Evolutionary conservation across 148 eudicot species (phyloP), one percentile per base, ranked within the genome.

Genomic region (Salicornia ramosissima): DNA sequence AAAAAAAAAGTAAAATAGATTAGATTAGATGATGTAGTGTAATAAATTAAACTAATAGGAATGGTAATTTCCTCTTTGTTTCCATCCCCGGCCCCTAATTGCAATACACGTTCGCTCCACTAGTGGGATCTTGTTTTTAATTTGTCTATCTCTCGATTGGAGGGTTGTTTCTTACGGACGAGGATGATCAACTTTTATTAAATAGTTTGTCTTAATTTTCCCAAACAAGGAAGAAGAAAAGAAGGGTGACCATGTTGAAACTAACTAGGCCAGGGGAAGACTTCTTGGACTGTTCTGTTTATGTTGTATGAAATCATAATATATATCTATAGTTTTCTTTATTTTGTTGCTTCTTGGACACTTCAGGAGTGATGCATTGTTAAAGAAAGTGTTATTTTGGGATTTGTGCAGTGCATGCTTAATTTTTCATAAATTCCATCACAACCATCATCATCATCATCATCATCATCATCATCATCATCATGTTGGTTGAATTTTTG

Each of bases 101-200:
- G n/a, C 39, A 56, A 51, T 67, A 72, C 80, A 72, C 73, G 80
- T 62, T 68, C 67, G 64, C 76, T 67, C 68, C 47, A 66, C 71
- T 57, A 50, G 72, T 47, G 75, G 80, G 72, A 61, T 46, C 67
- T 15, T 71, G 72, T 77, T 59, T 26, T 29, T 31, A 34, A 3
- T 68, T 65, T 46, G 33, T 19, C 10, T 43, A 31, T 50, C 13
- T 45, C 45, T 49, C 19, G 22, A 13, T 13, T 22, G 19, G 22
- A 2, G 51, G 16, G 54, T 21, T 56, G 19, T 67, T 66, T 58
- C 34, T 19, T 58, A 39, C 21, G 39, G 64, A 60, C 22, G 64
- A 60, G 2, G 26, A 60, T 3, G 22, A 49, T 22, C 64, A n/a
- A 24, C 13, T 16, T 65, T 52, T 33, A n/a, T 39, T 21, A 2